Conservation (phyloP, 2,329 filamentous ascomycete genomes). For the Aspergillus unguis region DNA sequence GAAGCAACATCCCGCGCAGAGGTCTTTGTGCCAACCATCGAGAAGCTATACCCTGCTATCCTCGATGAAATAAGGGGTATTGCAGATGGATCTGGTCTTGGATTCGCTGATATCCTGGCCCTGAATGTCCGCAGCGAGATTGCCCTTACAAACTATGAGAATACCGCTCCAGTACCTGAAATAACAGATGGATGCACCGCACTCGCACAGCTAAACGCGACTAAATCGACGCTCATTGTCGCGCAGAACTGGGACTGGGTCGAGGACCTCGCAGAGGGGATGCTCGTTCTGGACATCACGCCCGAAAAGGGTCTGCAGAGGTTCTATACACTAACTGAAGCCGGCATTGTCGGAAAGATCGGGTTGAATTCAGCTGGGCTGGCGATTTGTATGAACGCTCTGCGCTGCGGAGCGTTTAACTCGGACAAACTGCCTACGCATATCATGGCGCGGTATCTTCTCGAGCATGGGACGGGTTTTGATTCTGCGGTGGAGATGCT, state of each 20-base stretch:
- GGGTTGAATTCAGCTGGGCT: not conserved
- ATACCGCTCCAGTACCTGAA: not conserved
- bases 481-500: not conserved
- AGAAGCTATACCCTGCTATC: not conserved
- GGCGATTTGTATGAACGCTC: not conserved
- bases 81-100: not conserved
- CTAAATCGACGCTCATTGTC: not conserved
- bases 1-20: not conserved
- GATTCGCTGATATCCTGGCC: not conserved
- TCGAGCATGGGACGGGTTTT: not conserved
- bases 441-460: not conserved
- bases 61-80: not conserved
- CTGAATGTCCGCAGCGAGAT: not conserved
- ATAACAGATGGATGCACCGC: not conserved
- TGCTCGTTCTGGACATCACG: not conserved
- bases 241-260: constrained; percentile 2
- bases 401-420: not conserved
- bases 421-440: not conserved
- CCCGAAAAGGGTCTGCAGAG: not conserved
- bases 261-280: not conserved
- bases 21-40: not conserved
- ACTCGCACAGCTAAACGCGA: not conserved
- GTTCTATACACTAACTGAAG: not conserved
- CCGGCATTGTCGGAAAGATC: not conserved
- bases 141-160: not conserved